Evolutionary conservation across 805 yeast species (phyloP), one percentile per base, ranked within the genome.

Genomic region (Metschnikowia santaceciliae): DNA sequence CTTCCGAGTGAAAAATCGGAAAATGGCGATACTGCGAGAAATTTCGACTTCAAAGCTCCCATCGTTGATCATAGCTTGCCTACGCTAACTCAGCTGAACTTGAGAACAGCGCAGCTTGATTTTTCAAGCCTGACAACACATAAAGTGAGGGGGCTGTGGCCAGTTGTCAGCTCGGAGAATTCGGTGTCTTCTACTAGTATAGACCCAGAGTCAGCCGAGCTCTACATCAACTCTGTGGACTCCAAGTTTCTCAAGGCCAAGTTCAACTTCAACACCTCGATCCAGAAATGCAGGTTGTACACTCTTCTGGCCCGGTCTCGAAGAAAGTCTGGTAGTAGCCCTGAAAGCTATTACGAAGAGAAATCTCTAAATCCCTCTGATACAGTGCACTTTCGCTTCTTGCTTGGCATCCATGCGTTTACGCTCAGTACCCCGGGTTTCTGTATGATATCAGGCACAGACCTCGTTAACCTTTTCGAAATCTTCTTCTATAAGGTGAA

Each of bases 401-500:
- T 58, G 33, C 33, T 56, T 7, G 46, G 49, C 42, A 49, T 57
- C 19, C 53, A 53, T 34, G 61, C 61, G 3, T 58, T 58, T 42
- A 58, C 61, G 4, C 47, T 58, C 22, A 46, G 52, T 32, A 51
- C 60, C 0, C 60, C 61, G 1, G 61, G 61, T 4, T 57, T 58
- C 44, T 58, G 42, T 37, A 42, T 41, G n/a, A 53, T 58, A 8
- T 41, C 48, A 4, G 51, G 30, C 15, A 43, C 49, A 4, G 59
- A 58, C 41, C 38, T 56, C n/a, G 35, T 46, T 7, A 41, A 58
- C 6, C 60, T 76, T 36, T 66, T 72, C 37, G 59, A 65, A 39
- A 55, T 75, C 1, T 77, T 71, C 56, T 72, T 74, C 54, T 66
- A 63, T 50, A 70, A 71, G 42, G 57, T 75, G 11, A 75, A 76